A percentile compares a stretch with the other conserved stretches of the same genome.
These are phyloP conservation scores for Hondaea fermentalgiana DNA, from an alignment of 108 stramenopile genomes.

Conservation along the genomic window DNA sequence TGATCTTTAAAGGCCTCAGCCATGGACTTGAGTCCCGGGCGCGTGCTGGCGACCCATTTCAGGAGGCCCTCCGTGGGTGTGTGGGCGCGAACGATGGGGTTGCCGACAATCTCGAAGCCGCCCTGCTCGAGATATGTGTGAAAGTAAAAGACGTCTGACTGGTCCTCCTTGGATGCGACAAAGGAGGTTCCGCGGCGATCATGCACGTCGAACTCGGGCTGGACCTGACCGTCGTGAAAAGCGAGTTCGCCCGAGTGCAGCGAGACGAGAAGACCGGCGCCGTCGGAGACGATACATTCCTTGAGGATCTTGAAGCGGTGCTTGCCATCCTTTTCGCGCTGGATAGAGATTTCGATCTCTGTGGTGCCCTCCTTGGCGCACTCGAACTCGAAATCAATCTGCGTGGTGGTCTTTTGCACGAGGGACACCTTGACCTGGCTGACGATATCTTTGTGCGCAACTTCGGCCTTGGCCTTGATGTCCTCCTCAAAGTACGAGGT, in stretches of 20 bases:
- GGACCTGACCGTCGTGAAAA: not conserved
- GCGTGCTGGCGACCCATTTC: not conserved
- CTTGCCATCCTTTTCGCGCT: not conserved
- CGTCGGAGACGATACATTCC: not conserved
- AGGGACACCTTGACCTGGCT: not conserved
- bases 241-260: not conserved
- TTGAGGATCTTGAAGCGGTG: not conserved
- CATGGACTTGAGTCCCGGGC: not conserved
- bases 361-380: not conserved
- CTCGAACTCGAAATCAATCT: not conserved
- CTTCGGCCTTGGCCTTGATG: not conserved
- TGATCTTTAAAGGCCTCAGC: not conserved
- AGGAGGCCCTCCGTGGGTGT: not conserved
- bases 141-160: slow-evolving; percentile 7
- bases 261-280: not conserved
- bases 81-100: not conserved
- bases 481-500: not conserved
- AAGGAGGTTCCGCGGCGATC: not conserved
- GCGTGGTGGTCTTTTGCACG: not conserved
- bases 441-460: not conserved
- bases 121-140: not conserved
- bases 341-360: not conserved
- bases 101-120: not conserved
- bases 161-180: slow-evolving; percentile 7
- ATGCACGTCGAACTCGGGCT: not conserved